These are phyloP conservation scores for Carex kokanica DNA, from an alignment of 176 grass and related monocot genomes.

Conservation along the genomic window DNA sequence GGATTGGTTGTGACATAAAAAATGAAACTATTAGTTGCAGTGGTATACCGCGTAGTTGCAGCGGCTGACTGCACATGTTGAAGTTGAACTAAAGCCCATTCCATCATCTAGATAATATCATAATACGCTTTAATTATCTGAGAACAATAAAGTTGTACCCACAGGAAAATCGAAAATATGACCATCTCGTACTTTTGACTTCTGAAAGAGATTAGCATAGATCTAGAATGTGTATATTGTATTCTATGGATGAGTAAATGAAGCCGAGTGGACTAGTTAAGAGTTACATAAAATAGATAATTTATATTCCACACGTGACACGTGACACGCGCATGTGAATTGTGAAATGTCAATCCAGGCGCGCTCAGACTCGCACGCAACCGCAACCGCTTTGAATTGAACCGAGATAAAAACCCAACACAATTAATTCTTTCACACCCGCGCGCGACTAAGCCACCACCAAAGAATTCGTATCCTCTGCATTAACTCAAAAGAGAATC, in stretches of 20 bases:
- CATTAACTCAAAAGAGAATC: too few species aligned
- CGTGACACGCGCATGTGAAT: neutral
- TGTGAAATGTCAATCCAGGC: neutral
- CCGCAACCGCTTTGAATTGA: too few species aligned
- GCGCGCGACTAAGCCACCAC: neutral
- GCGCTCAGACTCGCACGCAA: too few species aligned
- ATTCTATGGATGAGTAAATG: neutral
- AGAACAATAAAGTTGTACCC: too few species aligned
- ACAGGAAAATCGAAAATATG: too few species aligned
- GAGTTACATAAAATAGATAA: neutral
- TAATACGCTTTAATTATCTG: neutral
- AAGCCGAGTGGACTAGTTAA: slow-evolving; percentile 10
- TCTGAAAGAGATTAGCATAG: neutral
- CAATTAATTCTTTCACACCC: neutral
- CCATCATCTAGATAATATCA: neutral
- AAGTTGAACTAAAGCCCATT: neutral
- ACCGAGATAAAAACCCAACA: too few species aligned
- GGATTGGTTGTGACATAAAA: too few species aligned
- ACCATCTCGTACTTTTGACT: neutral
- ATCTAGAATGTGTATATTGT: neutral
- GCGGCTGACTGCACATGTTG: neutral
- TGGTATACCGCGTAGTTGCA: neutral
- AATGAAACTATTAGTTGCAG: too few species aligned
- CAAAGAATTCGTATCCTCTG: too few species aligned
- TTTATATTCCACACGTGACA: neutral